Evolutionary conservation across 768 basidiomycete genomes (phyloP), one percentile per base, ranked within the genome.

Genomic region (Dioszegia aurantiaca): DNA sequence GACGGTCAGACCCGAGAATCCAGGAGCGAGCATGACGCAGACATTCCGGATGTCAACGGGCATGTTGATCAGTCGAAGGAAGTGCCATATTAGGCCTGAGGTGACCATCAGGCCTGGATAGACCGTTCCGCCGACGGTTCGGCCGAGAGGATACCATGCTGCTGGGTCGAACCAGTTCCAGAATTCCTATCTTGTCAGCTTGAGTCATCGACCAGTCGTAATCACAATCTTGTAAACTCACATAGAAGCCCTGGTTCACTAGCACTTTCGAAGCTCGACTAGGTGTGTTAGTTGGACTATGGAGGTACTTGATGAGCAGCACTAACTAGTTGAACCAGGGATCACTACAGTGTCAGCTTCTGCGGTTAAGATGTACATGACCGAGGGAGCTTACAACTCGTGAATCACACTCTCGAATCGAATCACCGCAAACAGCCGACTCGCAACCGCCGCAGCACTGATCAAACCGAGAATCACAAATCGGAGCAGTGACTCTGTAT

Each of bases 81-180:
- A 55, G 73, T 88, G 92, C 83, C 92, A 97, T 72, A 99, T 99
- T 68, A 97, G 85, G 52, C 94, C 95, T 65, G 90, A 90, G 23
- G 95, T 99, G 26, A 89, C 90, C 95, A 98, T 99, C 37, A 98
- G 80, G 61, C 95, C 95, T 17, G 95, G 95, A 74, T 97, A 99
- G 69, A 99, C 89, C 14, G 95, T 99, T 49, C 94, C 94, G 52
- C 95, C 95, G 42, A 98, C 95, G 48, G 95, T 92, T 69, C 95
- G 90, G 43, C 95, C 95, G 0, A 99, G 85, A 11, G 95, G 95
- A 70, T 99, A 98, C 95, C 95, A 99, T 66, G 94, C 94, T 3
- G 94, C 95, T 21, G 93, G 93, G 78, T 99, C 95, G 75, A 99
- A 99, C 95, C 95, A 99, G 74, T 99, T 99, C 95, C 95, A 99